phyloP scores from a whole-genome alignment of 2,329 filamentous ascomycete species.

The Bipolaris gigantea region DNA sequence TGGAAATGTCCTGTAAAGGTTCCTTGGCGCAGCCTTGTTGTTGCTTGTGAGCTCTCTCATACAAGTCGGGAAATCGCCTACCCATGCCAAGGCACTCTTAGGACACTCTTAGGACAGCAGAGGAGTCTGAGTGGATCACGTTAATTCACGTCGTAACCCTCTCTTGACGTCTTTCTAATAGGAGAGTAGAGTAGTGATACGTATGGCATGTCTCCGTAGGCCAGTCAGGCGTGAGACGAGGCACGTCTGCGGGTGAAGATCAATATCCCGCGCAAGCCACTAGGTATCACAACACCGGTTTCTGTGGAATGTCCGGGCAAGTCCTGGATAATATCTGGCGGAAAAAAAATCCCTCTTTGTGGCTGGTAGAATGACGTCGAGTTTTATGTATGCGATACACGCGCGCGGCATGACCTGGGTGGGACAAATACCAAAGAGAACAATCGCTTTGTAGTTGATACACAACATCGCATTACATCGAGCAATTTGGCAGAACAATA shows the following conservation, averaged over 20 bases:
- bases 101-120: neutral
- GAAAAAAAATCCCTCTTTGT: neutral
- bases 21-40: neutral
- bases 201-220: neutral
- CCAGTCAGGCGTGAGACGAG: neutral
- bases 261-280: neutral
- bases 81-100: neutral
- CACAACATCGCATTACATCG: neutral
- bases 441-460: neutral
- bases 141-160: neutral
- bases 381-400: neutral
- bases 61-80: neutral
- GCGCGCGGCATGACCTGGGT: neutral
- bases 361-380: neutral
- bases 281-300: neutral
- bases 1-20: neutral
- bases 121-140: neutral
- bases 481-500: too few species aligned
- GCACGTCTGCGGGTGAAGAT: neutral
- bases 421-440: neutral
- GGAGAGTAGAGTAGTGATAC: neutral
- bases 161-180: neutral
- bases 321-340: neutral
- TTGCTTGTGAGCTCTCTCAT: neutral
- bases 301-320: neutral